Conservation (phyloP, 2,329 filamentous ascomycete genomes). For the Pseudopithomyces chartarum region DNA sequence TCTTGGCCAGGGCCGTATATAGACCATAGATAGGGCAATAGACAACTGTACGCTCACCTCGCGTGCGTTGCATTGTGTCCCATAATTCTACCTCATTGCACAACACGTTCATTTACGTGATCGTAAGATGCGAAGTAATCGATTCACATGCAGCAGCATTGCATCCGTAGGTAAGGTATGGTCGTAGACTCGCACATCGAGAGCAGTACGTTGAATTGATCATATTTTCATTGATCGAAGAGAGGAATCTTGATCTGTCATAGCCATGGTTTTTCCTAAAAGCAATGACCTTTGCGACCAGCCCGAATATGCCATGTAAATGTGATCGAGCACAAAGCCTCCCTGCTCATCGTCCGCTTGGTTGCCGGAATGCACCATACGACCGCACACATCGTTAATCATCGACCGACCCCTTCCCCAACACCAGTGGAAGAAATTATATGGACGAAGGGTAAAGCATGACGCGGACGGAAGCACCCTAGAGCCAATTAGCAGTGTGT, state of each 20-base stretch:
- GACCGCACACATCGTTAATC: conserved; percentile 32
- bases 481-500: conserved; percentile 12
- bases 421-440: conserved; percentile 61
- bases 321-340: conserved; percentile 39
- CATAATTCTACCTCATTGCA: too few species aligned
- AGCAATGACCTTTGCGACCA: conserved; percentile 45
- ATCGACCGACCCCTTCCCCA: conserved; percentile 30
- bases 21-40: too few species aligned
- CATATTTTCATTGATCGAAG: conserved; percentile 43
- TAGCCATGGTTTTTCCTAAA: conserved; percentile 43
- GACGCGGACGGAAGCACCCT: conserved; percentile 78
- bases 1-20: too few species aligned
- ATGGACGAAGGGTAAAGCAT: conserved; percentile 99
- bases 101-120: too few species aligned
- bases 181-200: not conserved
- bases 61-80: too few species aligned
- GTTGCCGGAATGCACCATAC: conserved; percentile 34
- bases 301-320: conserved; percentile 45
- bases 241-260: conserved; percentile 46
- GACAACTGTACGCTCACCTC: too few species aligned
- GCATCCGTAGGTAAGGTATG: not conserved
- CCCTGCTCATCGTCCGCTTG: conserved; percentile 35
- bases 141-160: not conserved
- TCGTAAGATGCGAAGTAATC: too few species aligned
- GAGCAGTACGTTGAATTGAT: conserved; percentile 26